These are phyloP conservation scores for Primulina huaijiensis DNA, from an alignment of 257 asterid species.

Conservation along the genomic window DNA sequence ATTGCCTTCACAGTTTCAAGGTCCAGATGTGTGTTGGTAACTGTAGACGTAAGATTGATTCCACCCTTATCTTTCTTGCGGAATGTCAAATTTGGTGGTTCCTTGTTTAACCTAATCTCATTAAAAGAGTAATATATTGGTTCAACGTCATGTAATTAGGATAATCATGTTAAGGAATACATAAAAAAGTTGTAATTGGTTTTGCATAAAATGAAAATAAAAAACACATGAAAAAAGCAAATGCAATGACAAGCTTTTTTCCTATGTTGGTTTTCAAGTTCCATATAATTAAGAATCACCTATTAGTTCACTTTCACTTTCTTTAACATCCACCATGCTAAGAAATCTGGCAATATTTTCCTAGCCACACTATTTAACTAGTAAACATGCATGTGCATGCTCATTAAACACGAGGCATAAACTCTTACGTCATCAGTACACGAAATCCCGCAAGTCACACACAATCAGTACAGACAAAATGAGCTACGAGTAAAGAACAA, in stretches of 20 bases:
- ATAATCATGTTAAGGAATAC: neutral
- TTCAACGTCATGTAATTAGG: neutral
- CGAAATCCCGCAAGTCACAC: neutral
- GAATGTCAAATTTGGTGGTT: constrained; percentile 89
- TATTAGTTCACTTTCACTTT: neutral
- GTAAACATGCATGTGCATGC: neutral
- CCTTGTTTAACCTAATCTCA: constrained; percentile 76
- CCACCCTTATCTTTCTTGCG: constrained; percentile 97
- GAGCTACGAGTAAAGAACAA: neutral
- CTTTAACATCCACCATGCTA: neutral
- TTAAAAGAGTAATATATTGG: no score
- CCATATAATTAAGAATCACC: neutral
- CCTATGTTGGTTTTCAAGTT: neutral
- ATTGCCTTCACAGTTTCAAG: constrained; percentile 96
- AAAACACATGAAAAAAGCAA: no score
- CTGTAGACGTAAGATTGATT: constrained; percentile 86
- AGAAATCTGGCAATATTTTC: neutral
- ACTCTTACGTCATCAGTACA: neutral
- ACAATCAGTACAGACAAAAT: neutral
- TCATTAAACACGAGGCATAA: neutral
- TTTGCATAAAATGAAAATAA: no score
- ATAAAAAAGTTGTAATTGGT: no score
- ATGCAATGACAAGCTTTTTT: neutral
- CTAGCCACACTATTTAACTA: neutral
- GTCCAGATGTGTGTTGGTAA: constrained; percentile 74